A percentile compares a stretch with the other conserved stretches of the same genome.
phyloP scores from a whole-genome alignment of 495 filamentous ascomycete species.

The Hypomontagnella monticulosa region DNA sequence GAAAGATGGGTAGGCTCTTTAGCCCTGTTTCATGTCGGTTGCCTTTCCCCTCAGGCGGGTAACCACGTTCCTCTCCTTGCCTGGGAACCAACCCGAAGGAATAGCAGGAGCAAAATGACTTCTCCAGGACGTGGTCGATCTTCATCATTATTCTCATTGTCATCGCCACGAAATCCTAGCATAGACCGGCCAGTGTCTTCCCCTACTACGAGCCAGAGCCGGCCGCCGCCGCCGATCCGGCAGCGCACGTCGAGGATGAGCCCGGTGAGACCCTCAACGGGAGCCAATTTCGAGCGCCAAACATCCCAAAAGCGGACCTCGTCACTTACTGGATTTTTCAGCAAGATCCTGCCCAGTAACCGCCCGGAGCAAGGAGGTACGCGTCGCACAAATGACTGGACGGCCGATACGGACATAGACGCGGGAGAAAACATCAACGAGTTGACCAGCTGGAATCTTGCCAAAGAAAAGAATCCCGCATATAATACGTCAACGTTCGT shows the following conservation, averaged over 20 bases:
- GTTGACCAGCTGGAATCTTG: constrained; percentile 42
- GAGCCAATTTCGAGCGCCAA: background rate
- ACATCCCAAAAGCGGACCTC: constrained; percentile 37
- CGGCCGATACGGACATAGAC: constrained; percentile 30
- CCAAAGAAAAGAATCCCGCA: constrained; percentile 25
- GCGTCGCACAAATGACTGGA: constrained; percentile 34
- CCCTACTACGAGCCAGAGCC: constrained; percentile 23
- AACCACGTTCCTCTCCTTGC: constrained; percentile 17
- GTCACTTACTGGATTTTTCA: constrained; percentile 47
- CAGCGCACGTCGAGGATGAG: constrained; percentile 29
- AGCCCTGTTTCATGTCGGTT: constrained; percentile 27
- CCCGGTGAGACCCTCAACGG: constrained; percentile 10
- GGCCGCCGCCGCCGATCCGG: constrained; percentile 27
- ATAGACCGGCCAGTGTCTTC: constrained; percentile 28
- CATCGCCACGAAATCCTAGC: constrained; percentile 18
- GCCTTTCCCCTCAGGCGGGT: constrained; percentile 8
- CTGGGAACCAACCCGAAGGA: background rate
- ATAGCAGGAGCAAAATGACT: constrained; percentile 15
- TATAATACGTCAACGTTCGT: constrained; percentile 1
- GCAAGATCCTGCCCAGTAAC: constrained; percentile 52
- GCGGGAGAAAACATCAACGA: constrained; percentile 24
- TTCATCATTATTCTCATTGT: constrained; percentile 32
- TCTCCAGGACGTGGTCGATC: constrained; percentile 18
- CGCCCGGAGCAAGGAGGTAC: constrained; percentile 58
- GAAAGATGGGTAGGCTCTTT: constrained; percentile 19